A percentile compares a stretch with the other conserved stretches of the same genome.
Conservation (phyloP, 768 basidiomycete genomes). For the Phanerochaete sordida region DNA sequence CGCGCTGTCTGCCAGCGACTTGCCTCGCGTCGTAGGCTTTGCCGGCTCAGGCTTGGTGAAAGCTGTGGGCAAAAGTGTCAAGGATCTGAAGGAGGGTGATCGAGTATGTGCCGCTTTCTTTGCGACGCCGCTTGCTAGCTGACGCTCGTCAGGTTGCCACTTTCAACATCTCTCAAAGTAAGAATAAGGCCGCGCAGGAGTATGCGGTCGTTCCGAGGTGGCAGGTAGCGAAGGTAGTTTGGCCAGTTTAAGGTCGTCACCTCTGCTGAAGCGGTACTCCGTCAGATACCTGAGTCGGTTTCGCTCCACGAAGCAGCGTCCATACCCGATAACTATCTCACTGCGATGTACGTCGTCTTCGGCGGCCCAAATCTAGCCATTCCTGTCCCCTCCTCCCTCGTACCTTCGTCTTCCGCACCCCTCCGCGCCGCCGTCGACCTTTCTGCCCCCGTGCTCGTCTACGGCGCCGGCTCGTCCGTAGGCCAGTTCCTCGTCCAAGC, state of each 20-base stretch:
- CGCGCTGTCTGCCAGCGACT: not conserved
- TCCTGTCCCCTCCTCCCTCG: not conserved
- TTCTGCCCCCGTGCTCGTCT: not conserved
- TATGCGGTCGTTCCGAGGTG: not conserved
- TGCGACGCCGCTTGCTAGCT: not conserved
- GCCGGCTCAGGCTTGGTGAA: not conserved
- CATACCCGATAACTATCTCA: not conserved
- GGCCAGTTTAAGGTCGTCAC: not conserved
- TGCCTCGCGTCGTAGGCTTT: conserved; percentile 1
- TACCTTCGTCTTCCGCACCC: not conserved
- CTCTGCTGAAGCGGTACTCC: not conserved
- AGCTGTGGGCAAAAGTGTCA: conserved; percentile 1
- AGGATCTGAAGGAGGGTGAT: not conserved
- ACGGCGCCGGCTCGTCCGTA: not conserved
- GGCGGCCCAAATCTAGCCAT: not conserved
- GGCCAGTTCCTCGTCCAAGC: conserved; percentile 2
- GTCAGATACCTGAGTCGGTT: not conserved
- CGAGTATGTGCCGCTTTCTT: not conserved
- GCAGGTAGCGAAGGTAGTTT: not conserved
- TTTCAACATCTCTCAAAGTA: not conserved
- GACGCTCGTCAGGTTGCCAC: not conserved
- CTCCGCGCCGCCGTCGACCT: not conserved
- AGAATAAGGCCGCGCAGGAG: conserved; percentile 2
- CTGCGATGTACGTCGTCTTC: conserved; percentile 1
- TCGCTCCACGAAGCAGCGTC: not conserved